Conservation (phyloP, 164 flowering plant species). For the Paratinospora sagittata region DNA sequence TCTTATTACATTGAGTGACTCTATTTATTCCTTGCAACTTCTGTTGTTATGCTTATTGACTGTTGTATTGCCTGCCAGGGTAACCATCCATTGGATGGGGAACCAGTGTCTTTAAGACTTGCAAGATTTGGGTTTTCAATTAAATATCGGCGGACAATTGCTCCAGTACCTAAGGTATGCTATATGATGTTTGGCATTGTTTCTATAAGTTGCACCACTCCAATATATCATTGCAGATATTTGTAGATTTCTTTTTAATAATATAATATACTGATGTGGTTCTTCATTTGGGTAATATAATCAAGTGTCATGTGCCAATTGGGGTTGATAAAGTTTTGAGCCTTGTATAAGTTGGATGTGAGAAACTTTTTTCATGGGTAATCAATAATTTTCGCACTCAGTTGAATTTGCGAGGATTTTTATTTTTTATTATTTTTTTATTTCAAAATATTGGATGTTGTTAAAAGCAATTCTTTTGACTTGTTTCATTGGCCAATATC, state of each 20-base stretch:
- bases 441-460: too few relatives aligned
- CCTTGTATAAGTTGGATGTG: background rate
- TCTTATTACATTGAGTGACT: background rate
- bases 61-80: constrained; percentile 40
- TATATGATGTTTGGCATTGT: background rate
- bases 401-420: background rate
- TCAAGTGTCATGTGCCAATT: background rate
- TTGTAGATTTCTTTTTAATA: background rate
- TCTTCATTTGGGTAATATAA: background rate
- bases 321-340: background rate
- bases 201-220: background rate
- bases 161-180: constrained; percentile 71
- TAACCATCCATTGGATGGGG: constrained; percentile 68
- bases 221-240: background rate
- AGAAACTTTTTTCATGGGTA: background rate
- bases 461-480: too few relatives aligned
- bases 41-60: background rate
- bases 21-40: background rate
- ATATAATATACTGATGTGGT: background rate
- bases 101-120: constrained; percentile 51
- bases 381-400: background rate
- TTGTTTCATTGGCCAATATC: too few relatives aligned
- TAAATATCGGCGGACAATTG: constrained; percentile 53
- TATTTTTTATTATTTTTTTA: too few relatives aligned
- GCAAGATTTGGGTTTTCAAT: constrained; percentile 57